Percentiles rank a stretch among this genome's conserved stretches.
These are phyloP conservation scores for Verruconis gallopava DNA, from an alignment of 2,329 filamentous ascomycete genomes.

Conservation along the genomic window DNA sequence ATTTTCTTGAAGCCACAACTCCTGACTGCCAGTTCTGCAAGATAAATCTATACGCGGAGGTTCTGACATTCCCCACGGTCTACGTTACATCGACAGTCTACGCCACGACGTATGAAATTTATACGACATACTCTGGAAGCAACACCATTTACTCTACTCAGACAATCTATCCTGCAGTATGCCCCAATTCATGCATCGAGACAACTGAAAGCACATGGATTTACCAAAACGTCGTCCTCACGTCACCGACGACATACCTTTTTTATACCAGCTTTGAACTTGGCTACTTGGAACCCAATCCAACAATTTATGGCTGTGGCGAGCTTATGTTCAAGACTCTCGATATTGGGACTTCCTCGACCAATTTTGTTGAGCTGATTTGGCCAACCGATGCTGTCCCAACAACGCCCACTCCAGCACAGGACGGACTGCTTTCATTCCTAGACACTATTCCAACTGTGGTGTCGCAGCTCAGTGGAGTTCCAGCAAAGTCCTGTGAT, in stretches of 20 bases:
- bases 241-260: not conserved
- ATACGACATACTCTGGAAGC: not conserved
- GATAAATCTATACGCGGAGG: not conserved
- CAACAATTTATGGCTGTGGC: not conserved
- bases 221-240: not conserved
- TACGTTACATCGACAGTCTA: not conserved
- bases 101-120: not conserved
- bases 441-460: not conserved
- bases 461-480: not conserved
- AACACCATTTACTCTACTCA: not conserved
- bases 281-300: not conserved
- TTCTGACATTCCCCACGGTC: not conserved
- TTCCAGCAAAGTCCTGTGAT: not conserved
- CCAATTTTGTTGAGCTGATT: not conserved
- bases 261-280: not conserved
- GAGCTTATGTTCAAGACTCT: not conserved
- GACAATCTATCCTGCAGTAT: not conserved
- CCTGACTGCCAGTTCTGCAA: not conserved
- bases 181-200: not conserved
- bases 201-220: not conserved
- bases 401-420: not conserved
- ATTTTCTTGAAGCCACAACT: not conserved
- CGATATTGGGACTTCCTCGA: not conserved
- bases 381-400: not conserved
- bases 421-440: not conserved